Evolutionary conservation across 768 basidiomycete genomes (phyloP).

Genomic region (Pleurotus ostreatus): DNA sequence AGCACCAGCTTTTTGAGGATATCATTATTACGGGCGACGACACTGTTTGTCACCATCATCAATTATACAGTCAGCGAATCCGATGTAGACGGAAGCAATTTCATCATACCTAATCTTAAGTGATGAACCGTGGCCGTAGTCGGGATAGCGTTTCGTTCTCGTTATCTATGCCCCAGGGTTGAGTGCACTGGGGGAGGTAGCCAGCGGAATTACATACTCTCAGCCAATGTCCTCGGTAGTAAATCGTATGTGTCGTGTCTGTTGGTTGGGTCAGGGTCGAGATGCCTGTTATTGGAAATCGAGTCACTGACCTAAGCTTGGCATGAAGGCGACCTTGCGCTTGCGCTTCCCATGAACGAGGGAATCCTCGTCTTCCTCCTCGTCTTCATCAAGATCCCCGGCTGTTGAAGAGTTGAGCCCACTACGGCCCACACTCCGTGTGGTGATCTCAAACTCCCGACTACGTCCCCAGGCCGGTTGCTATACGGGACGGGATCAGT

Average conservation of each 20-base stretch:
- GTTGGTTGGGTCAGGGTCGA: constrained; percentile 12
- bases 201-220: constrained; percentile 43
- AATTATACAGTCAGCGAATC: neutral
- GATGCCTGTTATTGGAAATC: neutral
- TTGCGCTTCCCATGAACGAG: constrained; percentile 68
- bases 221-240: constrained; percentile 87
- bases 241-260: constrained; percentile 89
- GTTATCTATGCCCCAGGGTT: constrained; percentile 53
- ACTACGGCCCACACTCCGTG: constrained; percentile 63
- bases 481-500: constrained; percentile 33
- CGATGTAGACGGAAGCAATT: constrained; percentile 14
- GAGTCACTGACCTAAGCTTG: constrained; percentile 64
- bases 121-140: constrained; percentile 68
- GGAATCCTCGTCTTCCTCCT: constrained; percentile 53
- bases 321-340: constrained; percentile 82
- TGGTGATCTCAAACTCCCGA: constrained; percentile 87
- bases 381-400: constrained; percentile 80
- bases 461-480: constrained; percentile 90
- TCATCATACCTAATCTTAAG: constrained; percentile 71
- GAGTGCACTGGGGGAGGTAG: constrained; percentile 16
- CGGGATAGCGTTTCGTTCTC: constrained; percentile 70
- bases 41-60: constrained; percentile 37
- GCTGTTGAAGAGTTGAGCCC: constrained; percentile 63
- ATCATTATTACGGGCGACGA: constrained; percentile 85
- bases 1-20: constrained; percentile 83